These are phyloP conservation scores for Taiozyma onychis DNA, from an alignment of 1,139 yeast species.

Conservation along the genomic window DNA sequence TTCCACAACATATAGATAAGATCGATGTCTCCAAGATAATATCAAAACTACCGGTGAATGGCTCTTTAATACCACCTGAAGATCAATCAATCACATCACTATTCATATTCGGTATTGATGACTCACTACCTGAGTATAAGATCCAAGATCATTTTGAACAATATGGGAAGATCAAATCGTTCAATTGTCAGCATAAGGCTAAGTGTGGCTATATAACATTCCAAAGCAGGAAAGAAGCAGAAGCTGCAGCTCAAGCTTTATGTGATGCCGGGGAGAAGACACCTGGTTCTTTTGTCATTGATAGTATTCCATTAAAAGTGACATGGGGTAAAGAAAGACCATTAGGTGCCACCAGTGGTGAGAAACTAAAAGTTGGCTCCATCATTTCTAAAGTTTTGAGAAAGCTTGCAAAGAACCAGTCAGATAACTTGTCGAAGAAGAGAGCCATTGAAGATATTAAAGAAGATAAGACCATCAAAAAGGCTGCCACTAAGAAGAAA, in stretches of 20 bases:
- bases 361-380: constrained; percentile 45
- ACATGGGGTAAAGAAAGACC: constrained; percentile 60
- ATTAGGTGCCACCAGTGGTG: constrained; percentile 42
- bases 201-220: constrained; percentile 62
- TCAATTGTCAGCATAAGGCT: constrained; percentile 55
- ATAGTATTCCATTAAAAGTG: constrained; percentile 49
- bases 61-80: constrained; percentile 40
- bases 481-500: not conserved
- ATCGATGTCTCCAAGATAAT: constrained; percentile 45
- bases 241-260: constrained; percentile 41
- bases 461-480: not conserved
- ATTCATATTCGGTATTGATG: constrained; percentile 68
- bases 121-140: constrained; percentile 58
- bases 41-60: constrained; percentile 56
- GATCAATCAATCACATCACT: constrained; percentile 44
- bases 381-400: constrained; percentile 56
- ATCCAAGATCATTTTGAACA: constrained; percentile 43
- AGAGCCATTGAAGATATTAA: not conserved
- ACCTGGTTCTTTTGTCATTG: constrained; percentile 35
- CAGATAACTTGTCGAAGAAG: not conserved
- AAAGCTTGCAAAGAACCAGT: constrained; percentile 24
- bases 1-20: constrained; percentile 26
- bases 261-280: constrained; percentile 17
- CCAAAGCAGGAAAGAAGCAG: constrained; percentile 45
- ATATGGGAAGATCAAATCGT: constrained; percentile 42